phyloP scores from a whole-genome alignment of 306 rosid species.

The Dalbergia cochinchinensis region DNA sequence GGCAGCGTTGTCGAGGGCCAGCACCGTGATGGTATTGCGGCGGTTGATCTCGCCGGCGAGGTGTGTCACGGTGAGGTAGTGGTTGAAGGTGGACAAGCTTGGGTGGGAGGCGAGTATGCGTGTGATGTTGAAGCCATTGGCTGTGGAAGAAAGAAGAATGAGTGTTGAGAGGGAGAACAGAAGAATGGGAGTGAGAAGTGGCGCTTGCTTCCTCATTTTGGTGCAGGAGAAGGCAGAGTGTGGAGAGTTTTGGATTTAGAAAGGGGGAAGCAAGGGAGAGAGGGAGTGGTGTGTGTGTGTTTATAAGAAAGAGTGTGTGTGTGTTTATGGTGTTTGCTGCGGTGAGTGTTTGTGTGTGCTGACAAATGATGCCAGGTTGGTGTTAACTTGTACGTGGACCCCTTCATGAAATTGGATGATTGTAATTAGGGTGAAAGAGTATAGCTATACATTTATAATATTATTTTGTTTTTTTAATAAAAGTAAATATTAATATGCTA shows the following conservation, averaged over 20 bases:
- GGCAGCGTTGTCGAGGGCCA: slow-evolving; percentile 86
- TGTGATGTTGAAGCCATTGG: slow-evolving; percentile 70
- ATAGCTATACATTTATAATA: no score
- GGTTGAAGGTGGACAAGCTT: slow-evolving; percentile 81
- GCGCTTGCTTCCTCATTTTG: slow-evolving; percentile 33
- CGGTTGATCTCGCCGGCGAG: slow-evolving; percentile 93
- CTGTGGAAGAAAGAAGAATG: slow-evolving; percentile 38
- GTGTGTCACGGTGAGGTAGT: slow-evolving; percentile 88
- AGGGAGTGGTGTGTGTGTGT: background rate
- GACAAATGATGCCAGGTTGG: slow-evolving; percentile 57
- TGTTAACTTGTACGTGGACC: slow-evolving; percentile 37
- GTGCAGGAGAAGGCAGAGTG: background rate
- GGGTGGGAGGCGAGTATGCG: slow-evolving; percentile 77
- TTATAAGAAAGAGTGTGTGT: background rate
- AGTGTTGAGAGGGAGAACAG: slow-evolving; percentile 44
- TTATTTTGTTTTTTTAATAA: background rate
- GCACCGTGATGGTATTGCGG: slow-evolving; percentile 91
- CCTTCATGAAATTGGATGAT: slow-evolving; percentile 27
- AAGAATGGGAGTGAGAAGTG: slow-evolving; percentile 7
- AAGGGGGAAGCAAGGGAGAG: background rate
- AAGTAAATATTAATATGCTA: background rate
- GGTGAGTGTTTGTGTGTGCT: background rate
- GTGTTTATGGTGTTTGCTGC: background rate
- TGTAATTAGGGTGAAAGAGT: background rate
- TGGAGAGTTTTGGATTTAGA: background rate